Conservation (phyloP, 495 filamentous ascomycete genomes). For the Lasiosphaeria ovina region DNA sequence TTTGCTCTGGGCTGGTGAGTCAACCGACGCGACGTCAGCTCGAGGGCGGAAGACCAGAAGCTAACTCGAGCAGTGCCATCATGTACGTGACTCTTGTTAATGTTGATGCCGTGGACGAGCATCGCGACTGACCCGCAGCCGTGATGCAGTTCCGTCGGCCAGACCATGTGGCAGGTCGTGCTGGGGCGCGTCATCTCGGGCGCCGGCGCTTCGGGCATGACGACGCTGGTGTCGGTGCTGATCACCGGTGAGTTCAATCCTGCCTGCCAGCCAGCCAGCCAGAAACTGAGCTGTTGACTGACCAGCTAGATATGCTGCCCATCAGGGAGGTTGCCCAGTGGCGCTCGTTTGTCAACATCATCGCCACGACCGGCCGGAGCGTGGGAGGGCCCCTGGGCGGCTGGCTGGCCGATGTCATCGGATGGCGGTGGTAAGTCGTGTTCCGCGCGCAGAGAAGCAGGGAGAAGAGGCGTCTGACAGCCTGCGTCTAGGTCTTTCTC, state of each 20-base stretch:
- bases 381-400: constrained; percentile 65
- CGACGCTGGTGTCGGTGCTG: constrained; percentile 56
- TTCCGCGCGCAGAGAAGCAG: constrained; percentile 3
- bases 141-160: constrained; percentile 47
- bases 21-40: neutral
- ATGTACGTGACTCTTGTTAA: constrained; percentile 30
- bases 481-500: constrained; percentile 55
- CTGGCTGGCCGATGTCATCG: constrained; percentile 60
- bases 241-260: constrained; percentile 50
- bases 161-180: constrained; percentile 52
- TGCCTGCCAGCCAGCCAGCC: too few species aligned
- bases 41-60: neutral
- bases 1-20: constrained; percentile 47
- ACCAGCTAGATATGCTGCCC: constrained; percentile 54
- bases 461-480: neutral
- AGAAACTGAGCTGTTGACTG: neutral
- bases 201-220: constrained; percentile 58
- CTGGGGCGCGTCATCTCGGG: constrained; percentile 59
- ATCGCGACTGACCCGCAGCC: neutral
- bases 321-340: constrained; percentile 65
- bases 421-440: constrained; percentile 61
- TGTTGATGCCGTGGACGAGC: neutral
- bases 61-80: constrained; percentile 30
- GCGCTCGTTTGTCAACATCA: constrained; percentile 65
- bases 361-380: constrained; percentile 61